Percentiles rank a stretch among this genome's conserved stretches.
phyloP scores from a whole-genome alignment of 2,329 filamentous ascomycete genomes.

The Penicillium sp. region DNA sequence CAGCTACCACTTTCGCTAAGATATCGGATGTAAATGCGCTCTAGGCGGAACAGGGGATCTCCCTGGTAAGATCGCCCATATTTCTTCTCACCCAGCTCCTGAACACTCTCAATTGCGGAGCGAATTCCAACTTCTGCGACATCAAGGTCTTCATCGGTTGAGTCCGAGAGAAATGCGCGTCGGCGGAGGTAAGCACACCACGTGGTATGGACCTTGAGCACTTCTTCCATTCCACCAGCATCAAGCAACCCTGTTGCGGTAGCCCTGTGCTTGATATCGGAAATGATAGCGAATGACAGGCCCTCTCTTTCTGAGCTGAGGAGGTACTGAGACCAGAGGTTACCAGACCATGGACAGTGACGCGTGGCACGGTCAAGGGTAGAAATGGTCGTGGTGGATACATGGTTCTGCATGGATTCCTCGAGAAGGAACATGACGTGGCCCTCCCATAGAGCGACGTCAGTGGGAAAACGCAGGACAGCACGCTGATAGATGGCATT shows the following conservation, averaged over 20 bases:
- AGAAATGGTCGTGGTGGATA: slow-evolving; percentile 58
- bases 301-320: slow-evolving; percentile 78
- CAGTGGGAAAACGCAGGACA: slow-evolving; percentile 69
- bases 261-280: slow-evolving; percentile 87
- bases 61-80: slow-evolving; percentile 76
- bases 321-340: slow-evolving; percentile 87
- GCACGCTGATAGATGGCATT: slow-evolving; percentile 75
- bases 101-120: slow-evolving; percentile 81
- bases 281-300: slow-evolving; percentile 75
- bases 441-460: slow-evolving; percentile 79
- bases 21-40: slow-evolving; percentile 90
- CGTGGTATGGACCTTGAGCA: slow-evolving; percentile 86
- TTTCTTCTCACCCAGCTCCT: slow-evolving; percentile 72
- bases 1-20: slow-evolving; percentile 78
- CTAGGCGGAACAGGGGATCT: slow-evolving; percentile 85
- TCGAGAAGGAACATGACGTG: slow-evolving; percentile 71
- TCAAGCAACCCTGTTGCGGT: slow-evolving; percentile 84
- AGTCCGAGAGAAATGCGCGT: slow-evolving; percentile 71
- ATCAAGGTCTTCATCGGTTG: slow-evolving; percentile 79
- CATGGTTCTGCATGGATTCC: slow-evolving; percentile 50
- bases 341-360: slow-evolving; percentile 91
- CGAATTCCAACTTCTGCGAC: slow-evolving; percentile 86
- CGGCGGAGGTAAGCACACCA: slow-evolving; percentile 95
- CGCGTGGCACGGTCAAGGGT: slow-evolving; percentile 78
- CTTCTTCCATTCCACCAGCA: slow-evolving; percentile 79